Conservation (phyloP, 352 stramenopile species). For the Phytopythium montanum region DNA sequence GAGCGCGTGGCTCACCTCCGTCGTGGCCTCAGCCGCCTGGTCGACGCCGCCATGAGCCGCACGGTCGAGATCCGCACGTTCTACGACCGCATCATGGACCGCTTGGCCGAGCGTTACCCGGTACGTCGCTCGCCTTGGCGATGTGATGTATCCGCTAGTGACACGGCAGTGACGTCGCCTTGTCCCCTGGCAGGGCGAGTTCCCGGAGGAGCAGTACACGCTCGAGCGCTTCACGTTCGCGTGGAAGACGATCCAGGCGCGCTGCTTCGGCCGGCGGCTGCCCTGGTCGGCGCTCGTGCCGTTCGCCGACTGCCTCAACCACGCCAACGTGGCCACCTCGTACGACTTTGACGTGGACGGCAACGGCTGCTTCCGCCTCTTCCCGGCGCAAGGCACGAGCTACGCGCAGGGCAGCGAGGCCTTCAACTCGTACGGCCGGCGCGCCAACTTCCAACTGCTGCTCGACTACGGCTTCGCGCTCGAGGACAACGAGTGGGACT, state of each 20-base stretch:
- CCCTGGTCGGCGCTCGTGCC: constrained; percentile 90
- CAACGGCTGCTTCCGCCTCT: constrained; percentile 63
- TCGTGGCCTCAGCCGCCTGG: constrained; percentile 12
- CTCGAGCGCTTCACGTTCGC: constrained; percentile 72
- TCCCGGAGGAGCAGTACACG: constrained; percentile 50
- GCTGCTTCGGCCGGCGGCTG: constrained; percentile 88
- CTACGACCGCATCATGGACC: constrained; percentile 47
- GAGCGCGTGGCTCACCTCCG: background rate
- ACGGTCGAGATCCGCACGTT: constrained; percentile 51
- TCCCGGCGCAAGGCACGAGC: constrained; percentile 49
- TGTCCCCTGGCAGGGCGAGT: constrained; percentile 26
- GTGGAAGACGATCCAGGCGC: constrained; percentile 88
- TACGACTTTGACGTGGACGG: constrained; percentile 75
- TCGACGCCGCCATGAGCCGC: constrained; percentile 41
- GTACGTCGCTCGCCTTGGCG: constrained; percentile 21
- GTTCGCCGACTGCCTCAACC: constrained; percentile 92
- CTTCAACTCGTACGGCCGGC: constrained; percentile 91
- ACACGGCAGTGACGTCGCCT: background rate
- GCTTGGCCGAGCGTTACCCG: constrained; percentile 44
- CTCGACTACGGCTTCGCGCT: constrained; percentile 93
- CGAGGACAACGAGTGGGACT: constrained; percentile 87
- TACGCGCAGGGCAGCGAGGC: constrained; percentile 70
- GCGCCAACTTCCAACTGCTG: constrained; percentile 86
- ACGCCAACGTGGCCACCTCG: constrained; percentile 87
- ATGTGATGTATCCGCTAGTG: constrained; percentile 1